Percentiles rank a stretch among this genome's conserved stretches.
phyloP scores from a whole-genome alignment of 2,329 filamentous ascomycete species.

The Aureobasidium leucospermi region DNA sequence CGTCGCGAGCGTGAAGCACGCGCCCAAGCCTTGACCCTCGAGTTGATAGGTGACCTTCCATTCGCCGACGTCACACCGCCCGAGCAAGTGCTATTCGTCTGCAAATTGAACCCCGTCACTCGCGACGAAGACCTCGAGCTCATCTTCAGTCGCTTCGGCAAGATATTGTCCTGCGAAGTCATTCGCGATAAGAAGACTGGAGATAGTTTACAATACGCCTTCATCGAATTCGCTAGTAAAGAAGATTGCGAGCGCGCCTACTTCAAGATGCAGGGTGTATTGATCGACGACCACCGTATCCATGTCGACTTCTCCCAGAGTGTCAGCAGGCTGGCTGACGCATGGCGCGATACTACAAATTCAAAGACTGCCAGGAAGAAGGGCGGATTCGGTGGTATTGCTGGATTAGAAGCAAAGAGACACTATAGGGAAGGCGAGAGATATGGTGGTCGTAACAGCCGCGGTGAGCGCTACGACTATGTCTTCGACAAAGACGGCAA shows the following conservation, averaged over 20 bases:
- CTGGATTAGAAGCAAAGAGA: constrained; percentile 77
- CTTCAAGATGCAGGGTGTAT: constrained; percentile 96
- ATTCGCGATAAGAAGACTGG: constrained; percentile 90
- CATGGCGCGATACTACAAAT: constrained; percentile 82
- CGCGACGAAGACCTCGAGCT: constrained; percentile 89
- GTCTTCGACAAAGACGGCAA: constrained; percentile 63
- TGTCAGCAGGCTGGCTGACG: constrained; percentile 76
- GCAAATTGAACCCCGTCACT: constrained; percentile 96
- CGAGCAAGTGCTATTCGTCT: constrained; percentile 95
- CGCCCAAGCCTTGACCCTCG: constrained; percentile 86
- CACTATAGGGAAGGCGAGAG: constrained; percentile 63
- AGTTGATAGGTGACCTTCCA: constrained; percentile 95
- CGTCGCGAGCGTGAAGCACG: constrained; percentile 84
- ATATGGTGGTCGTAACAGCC: constrained; percentile 34
- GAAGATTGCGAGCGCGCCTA: constrained; percentile 90
- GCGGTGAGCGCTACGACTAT: constrained; percentile 56
- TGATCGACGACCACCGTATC: constrained; percentile 95
- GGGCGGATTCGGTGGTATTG: constrained; percentile 87
- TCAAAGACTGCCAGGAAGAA: constrained; percentile 60
- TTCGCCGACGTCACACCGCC: constrained; percentile 97
- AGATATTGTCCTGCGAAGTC: constrained; percentile 90
- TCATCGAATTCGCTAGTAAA: constrained; percentile 94
- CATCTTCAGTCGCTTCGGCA: constrained; percentile 95
- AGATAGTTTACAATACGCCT: constrained; percentile 93
- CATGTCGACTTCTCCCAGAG: constrained; percentile 99